A percentile compares a stretch with the other conserved stretches of the same genome.
Evolutionary conservation across 768 basidiomycete genomes (phyloP).

Genomic region (Psilocybe azurescens): DNA sequence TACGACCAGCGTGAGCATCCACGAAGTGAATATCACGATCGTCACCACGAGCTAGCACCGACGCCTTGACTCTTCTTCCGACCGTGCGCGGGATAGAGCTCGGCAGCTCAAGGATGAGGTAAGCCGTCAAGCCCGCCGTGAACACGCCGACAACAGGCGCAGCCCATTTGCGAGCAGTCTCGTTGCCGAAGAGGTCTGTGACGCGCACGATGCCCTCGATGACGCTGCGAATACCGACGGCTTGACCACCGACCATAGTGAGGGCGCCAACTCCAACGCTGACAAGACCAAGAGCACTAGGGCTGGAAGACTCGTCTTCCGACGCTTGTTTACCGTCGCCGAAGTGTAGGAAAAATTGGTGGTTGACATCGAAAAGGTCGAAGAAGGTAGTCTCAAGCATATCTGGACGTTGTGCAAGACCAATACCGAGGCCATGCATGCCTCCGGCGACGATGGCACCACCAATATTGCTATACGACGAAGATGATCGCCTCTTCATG

Average conservation of each 20-base stretch:
- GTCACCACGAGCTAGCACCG: conserved; percentile 55
- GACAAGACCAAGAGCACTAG: conserved; percentile 72
- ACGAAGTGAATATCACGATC: conserved; percentile 65
- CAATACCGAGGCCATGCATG: conserved; percentile 79
- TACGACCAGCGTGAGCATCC: conserved; percentile 68
- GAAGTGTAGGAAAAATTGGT: conserved; percentile 78
- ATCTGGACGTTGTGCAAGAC: conserved; percentile 77
- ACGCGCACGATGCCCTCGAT: conserved; percentile 81
- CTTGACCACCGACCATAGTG: conserved; percentile 88
- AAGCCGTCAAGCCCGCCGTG: conserved; percentile 74
- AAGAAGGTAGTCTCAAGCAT: conserved; percentile 80
- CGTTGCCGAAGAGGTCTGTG: conserved; percentile 81
- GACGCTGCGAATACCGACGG: conserved; percentile 73
- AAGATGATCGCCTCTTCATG: conserved; percentile 43
- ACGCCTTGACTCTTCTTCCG: conserved; percentile 79
- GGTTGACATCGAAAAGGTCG: conserved; percentile 87
- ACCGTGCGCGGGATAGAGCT: conserved; percentile 87
- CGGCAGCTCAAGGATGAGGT: conserved; percentile 88
- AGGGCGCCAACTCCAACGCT: conserved; percentile 85
- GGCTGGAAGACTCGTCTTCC: conserved; percentile 43
- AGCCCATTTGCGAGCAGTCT: conserved; percentile 83
- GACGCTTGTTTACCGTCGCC: conserved; percentile 46
- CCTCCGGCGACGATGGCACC: conserved; percentile 79
- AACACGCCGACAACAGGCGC: conserved; percentile 84
- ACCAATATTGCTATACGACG: conserved; percentile 32